These are phyloP conservation scores for Sclerotinia subarctica DNA, from an alignment of 2,329 filamentous ascomycete species.

Conservation along the genomic window DNA sequence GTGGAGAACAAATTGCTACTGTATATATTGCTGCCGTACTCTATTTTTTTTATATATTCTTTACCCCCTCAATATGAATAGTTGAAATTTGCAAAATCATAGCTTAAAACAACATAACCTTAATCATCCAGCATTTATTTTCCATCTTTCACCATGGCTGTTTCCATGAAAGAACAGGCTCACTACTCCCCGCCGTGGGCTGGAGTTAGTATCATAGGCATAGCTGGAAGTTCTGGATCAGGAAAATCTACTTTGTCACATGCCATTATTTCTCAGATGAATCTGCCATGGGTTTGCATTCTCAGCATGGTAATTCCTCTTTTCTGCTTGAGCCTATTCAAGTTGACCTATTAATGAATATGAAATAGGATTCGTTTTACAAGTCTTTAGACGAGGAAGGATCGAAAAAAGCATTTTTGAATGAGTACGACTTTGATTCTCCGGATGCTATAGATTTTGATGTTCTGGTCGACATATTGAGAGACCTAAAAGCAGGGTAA, in stretches of 20 bases:
- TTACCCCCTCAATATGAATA: not conserved
- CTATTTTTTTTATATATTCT: not conserved
- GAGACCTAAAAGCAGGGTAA: slow-evolving; percentile 88
- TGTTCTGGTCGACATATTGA: slow-evolving; percentile 71
- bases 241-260: slow-evolving; percentile 91
- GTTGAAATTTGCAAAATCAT: not conserved
- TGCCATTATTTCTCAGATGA: slow-evolving; percentile 84
- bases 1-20: not conserved
- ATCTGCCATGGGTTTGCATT: slow-evolving; percentile 96
- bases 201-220: slow-evolving; percentile 92
- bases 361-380: slow-evolving; percentile 85
- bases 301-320: slow-evolving; percentile 74
- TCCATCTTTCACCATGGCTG: slow-evolving; percentile 24
- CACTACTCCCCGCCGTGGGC: slow-evolving; percentile 95
- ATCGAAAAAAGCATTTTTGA: slow-evolving; percentile 75
- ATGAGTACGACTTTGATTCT: slow-evolving; percentile 95
- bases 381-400: slow-evolving; percentile 80
- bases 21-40: not conserved
- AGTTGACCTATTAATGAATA: not conserved
- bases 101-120: not conserved
- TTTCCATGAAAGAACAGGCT: slow-evolving; percentile 43
- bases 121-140: not conserved
- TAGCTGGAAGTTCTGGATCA: slow-evolving; percentile 92
- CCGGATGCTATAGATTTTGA: slow-evolving; percentile 96
- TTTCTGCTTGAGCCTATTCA: not conserved